Percentiles rank a stretch among this genome's conserved stretches.
These are phyloP conservation scores for Arabidopsis arenosa DNA, from an alignment of 345 rosid genomes.

Conservation along the genomic window DNA sequence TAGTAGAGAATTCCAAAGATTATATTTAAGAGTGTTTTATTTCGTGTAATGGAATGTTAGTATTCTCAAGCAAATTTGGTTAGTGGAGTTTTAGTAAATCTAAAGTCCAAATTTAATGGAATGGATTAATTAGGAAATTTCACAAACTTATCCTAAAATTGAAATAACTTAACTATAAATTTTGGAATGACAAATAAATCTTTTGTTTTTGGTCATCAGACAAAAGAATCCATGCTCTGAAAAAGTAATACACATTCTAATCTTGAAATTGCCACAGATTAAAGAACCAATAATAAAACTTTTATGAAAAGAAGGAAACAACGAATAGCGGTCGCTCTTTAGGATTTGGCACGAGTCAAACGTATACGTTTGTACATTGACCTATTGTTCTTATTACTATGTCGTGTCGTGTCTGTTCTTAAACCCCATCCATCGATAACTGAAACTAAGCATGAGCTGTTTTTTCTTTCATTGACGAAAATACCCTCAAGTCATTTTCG, in stretches of 20 bases:
- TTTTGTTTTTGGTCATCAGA: background rate
- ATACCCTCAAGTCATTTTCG: conserved; percentile 35
- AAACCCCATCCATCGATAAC: conserved; percentile 40
- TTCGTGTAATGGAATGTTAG: background rate
- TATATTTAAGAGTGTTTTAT: background rate
- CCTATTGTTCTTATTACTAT: conserved; percentile 32
- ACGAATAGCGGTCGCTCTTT: conserved; percentile 14
- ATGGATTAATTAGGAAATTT: background rate
- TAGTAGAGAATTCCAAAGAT: conserved; percentile 21
- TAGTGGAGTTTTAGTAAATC: background rate
- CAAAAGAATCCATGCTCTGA: background rate
- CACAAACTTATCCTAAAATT: background rate
- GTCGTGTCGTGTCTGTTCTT: conserved; percentile 46
- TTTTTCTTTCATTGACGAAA: conserved; percentile 36
- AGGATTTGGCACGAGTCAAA: conserved; percentile 39
- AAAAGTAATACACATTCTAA: conserved; percentile 2
- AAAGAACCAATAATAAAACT: background rate
- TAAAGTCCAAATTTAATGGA: background rate
- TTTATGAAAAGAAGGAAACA: conserved; percentile 41
- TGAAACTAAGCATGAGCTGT: conserved; percentile 43
- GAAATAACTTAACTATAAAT: background rate
- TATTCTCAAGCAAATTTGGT: background rate
- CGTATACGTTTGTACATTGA: conserved; percentile 46
- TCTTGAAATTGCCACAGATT: background rate
- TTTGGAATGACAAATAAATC: background rate